These are phyloP conservation scores for Pholiota microspora DNA, from an alignment of 768 basidiomycete species.

Conservation along the genomic window DNA sequence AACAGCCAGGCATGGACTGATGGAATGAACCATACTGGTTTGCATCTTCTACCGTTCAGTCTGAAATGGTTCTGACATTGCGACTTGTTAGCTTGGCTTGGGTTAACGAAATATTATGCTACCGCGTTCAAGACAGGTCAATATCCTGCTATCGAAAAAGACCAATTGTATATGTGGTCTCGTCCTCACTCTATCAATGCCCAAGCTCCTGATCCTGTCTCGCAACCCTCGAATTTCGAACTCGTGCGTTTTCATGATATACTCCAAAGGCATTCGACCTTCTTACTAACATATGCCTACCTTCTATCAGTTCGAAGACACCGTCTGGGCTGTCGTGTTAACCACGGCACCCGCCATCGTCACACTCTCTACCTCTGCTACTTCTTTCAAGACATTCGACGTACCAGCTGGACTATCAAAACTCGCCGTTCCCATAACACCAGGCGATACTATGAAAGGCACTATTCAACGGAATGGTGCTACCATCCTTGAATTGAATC, in stretches of 20 bases:
- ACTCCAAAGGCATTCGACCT: no score
- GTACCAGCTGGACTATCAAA: conserved; percentile 61
- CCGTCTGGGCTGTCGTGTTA: conserved; percentile 68
- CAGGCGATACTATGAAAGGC: conserved; percentile 50
- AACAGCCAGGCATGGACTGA: conserved; percentile 72
- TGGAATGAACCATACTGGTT: conserved; percentile 57
- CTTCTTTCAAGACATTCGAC: conserved; percentile 41
- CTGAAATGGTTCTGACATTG: conserved; percentile 4
- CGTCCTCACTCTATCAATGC: conserved; percentile 61
- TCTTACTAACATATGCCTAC: not conserved
- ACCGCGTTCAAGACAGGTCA: conserved; percentile 69
- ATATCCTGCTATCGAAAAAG: conserved; percentile 55
- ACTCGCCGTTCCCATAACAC: conserved; percentile 53
- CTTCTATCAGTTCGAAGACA: conserved; percentile 50
- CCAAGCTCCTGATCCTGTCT: conserved; percentile 50
- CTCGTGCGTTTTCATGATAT: conserved; percentile 40
- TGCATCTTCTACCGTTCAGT: conserved; percentile 10
- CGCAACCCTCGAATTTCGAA: conserved; percentile 54
- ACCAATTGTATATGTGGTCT: conserved; percentile 70
- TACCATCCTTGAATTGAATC: conserved; percentile 44
- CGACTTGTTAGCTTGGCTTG: conserved; percentile 52
- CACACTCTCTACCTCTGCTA: conserved; percentile 48
- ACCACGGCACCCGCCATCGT: conserved; percentile 56
- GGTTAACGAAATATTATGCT: conserved; percentile 64
- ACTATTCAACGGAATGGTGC: conserved; percentile 47